These are phyloP conservation scores for Backusella liffmaniae DNA, from an alignment of 192 early-diverging fungal genomes.

Conservation along the genomic window DNA sequence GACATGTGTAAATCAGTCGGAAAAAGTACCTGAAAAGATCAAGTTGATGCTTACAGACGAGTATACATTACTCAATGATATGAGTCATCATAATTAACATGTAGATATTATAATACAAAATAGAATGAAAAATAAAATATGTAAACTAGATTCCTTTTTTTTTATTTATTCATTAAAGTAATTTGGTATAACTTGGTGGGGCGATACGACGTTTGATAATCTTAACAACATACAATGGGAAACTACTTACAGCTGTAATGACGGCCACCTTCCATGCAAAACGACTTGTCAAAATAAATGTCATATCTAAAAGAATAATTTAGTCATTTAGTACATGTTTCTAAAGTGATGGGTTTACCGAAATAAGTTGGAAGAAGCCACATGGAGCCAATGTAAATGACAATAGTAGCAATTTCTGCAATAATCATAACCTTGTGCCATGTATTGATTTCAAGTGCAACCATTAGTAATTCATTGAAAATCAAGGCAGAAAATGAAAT, in stretches of 20 bases:
- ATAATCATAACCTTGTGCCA: constrained; percentile 94
- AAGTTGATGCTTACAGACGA: constrained; percentile 10
- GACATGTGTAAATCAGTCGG: neutral
- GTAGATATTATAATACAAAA: neutral
- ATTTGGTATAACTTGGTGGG: constrained; percentile 90
- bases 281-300: constrained; percentile 81
- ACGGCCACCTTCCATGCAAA: constrained; percentile 92
- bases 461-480: constrained; percentile 96
- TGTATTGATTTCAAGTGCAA: constrained; percentile 89
- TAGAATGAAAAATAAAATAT: neutral
- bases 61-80: neutral
- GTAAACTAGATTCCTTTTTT: neutral
- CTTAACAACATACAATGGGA: constrained; percentile 89
- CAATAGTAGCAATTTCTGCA: constrained; percentile 77
- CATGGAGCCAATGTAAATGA: constrained; percentile 88
- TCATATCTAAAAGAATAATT: constrained; percentile 53
- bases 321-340: no score
- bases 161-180: constrained; percentile 37
- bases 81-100: neutral
- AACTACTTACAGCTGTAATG: constrained; percentile 84
- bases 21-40: constrained; percentile 13
- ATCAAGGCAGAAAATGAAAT: constrained; percentile 95
- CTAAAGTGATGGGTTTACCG: constrained; percentile 48
- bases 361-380: constrained; percentile 90
- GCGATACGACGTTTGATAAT: constrained; percentile 73